Evolutionary conservation across 257 asterid genomes (phyloP).

Genomic region (Avicennia marina): DNA sequence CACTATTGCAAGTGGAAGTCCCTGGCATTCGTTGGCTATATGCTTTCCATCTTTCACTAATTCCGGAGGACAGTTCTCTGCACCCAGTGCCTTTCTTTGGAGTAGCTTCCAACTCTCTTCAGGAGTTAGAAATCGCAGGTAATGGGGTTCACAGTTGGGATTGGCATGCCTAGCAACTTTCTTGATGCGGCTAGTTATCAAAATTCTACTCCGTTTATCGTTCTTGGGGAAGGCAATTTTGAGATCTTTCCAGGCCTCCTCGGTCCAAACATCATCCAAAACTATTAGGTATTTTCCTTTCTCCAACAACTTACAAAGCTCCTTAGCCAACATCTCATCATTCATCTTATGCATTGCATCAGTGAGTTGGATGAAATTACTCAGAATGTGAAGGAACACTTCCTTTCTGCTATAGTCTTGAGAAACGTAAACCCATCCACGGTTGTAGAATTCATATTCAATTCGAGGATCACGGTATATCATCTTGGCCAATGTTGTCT

Average conservation of each 20-base stretch:
- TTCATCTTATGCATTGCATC: slow-evolving; percentile 34
- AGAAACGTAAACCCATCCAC: slow-evolving; percentile 52
- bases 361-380: slow-evolving; percentile 18
- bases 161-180: slow-evolving; percentile 40
- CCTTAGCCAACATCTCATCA: slow-evolving; percentile 28
- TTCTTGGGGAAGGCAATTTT: slow-evolving; percentile 43
- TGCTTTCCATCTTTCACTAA: slow-evolving; percentile 26
- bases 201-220: slow-evolving; percentile 33
- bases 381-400: slow-evolving; percentile 40
- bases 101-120: slow-evolving; percentile 50
- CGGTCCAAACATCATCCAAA: slow-evolving; percentile 57
- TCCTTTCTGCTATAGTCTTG: slow-evolving; percentile 44
- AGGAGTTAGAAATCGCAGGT: slow-evolving; percentile 24
- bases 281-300: slow-evolving; percentile 44
- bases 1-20: slow-evolving; percentile 52
- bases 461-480: slow-evolving; percentile 35
- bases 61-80: slow-evolving; percentile 39
- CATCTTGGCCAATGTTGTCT: slow-evolving; percentile 64
- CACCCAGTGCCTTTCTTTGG: slow-evolving; percentile 35
- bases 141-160: slow-evolving; percentile 30
- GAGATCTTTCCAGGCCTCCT: slow-evolving; percentile 46
- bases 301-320: slow-evolving; percentile 29
- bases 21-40: slow-evolving; percentile 40
- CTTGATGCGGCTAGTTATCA: slow-evolving; percentile 39
- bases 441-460: slow-evolving; percentile 36